These are phyloP conservation scores for Xylaria digitata DNA, from an alignment of 2,329 filamentous ascomycete genomes.

Conservation along the genomic window DNA sequence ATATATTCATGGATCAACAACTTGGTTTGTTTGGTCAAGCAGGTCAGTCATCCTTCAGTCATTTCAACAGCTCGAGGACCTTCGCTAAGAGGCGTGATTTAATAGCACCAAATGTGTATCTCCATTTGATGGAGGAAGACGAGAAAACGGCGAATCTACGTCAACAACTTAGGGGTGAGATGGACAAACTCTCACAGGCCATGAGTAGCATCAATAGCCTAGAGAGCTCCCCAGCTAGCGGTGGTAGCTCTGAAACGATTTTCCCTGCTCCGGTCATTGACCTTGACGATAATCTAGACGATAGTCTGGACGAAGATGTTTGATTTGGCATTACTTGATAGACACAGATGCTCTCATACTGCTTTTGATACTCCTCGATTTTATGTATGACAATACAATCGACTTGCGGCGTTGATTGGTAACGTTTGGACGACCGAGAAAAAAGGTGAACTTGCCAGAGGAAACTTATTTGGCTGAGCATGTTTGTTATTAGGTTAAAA, in stretches of 20 bases:
- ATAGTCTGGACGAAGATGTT: constrained; percentile 36
- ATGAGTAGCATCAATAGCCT: constrained; percentile 59
- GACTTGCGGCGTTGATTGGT: not conserved
- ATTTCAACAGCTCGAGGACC: not conserved
- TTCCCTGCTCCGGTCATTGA: constrained; percentile 17
- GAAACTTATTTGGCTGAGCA: not conserved
- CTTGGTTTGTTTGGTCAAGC: constrained; percentile 43
- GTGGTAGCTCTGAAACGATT: constrained; percentile 33
- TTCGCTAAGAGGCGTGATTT: constrained; percentile 2
- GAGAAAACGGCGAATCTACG: constrained; percentile 55
- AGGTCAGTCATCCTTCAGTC: constrained; percentile 43
- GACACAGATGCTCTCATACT: not conserved
- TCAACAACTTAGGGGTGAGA: constrained; percentile 56
- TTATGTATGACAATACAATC: constrained; percentile 7
- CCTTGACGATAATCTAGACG: constrained; percentile 38
- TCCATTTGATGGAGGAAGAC: constrained; percentile 63
- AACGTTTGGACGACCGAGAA: constrained; percentile 4
- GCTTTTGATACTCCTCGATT: constrained; percentile 4
- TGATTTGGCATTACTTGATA: constrained; percentile 15
- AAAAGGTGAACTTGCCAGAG: not conserved
- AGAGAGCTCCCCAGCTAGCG: constrained; percentile 51
- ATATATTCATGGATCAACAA: constrained; percentile 45
- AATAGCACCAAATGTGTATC: constrained; percentile 52
- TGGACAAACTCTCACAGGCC: constrained; percentile 60
- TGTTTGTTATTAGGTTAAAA: constrained; percentile 25